Conservation (phyloP, 2,329 filamentous ascomycete genomes). For the Aureobasidium sp. region DNA sequence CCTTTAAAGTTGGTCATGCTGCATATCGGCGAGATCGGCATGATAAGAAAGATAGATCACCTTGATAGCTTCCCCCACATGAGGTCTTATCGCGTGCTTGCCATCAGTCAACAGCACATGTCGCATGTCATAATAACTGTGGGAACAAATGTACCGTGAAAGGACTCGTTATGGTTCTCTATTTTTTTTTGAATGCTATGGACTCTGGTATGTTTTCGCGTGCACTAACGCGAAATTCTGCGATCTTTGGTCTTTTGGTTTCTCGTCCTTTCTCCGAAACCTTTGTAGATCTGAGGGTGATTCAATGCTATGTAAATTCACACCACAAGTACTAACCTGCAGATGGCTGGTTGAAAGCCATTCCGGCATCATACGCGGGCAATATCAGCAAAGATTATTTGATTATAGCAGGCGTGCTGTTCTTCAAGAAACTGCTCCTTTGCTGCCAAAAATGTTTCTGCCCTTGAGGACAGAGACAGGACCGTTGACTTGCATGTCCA, state of each 20-base stretch:
- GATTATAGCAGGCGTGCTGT: no score
- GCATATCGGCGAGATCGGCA: neutral
- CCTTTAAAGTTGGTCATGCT: neutral
- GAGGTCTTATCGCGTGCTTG: neutral
- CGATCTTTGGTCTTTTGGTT: neutral
- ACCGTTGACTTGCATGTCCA: conserved; percentile 85
- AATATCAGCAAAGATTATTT: no score
- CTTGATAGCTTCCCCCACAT: neutral
- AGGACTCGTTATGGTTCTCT: neutral
- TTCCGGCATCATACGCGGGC: neutral
- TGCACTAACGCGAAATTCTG: neutral
- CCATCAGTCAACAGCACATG: neutral
- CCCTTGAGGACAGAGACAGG: conserved; percentile 27
- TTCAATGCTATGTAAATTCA: no score
- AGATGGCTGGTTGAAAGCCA: conserved; percentile 16
- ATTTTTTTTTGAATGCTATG: conserved; percentile 12
- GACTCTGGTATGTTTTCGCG: neutral
- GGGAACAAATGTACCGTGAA: no score
- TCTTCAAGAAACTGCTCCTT: neutral
- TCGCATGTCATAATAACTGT: no score
- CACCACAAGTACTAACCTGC: neutral
- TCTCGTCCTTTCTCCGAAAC: neutral
- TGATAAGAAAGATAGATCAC: neutral
- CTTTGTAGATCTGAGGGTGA: neutral
- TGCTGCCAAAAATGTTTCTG: neutral